A percentile compares a stretch with the other conserved stretches of the same genome.
Conservation (phyloP, 2,329 filamentous ascomycete species). For the Paraphaeosphaeria sporulosa region DNA sequence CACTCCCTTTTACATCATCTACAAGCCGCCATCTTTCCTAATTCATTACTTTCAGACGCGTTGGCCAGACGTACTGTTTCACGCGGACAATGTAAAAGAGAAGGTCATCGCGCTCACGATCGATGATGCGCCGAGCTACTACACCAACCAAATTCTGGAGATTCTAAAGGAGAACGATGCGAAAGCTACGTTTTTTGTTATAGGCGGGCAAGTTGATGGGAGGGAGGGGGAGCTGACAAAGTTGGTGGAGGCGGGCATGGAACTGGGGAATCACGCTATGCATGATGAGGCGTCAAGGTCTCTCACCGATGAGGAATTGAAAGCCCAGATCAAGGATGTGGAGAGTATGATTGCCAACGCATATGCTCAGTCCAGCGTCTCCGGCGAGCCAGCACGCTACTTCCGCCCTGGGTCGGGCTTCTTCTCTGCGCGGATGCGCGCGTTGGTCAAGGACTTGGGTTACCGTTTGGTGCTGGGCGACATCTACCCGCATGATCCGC, state of each 20-base stretch:
- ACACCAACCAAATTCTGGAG: conserved; percentile 74
- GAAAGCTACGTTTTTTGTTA: conserved; percentile 86
- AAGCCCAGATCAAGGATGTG: conserved; percentile 69
- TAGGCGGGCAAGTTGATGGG: conserved; percentile 75
- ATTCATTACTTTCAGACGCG: conserved; percentile 73
- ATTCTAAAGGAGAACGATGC: conserved; percentile 71
- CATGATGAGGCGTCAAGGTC: conserved; percentile 77
- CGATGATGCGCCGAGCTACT: conserved; percentile 80
- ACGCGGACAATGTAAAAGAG: conserved; percentile 61
- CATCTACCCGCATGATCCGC: conserved; percentile 92
- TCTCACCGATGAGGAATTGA: conserved; percentile 67
- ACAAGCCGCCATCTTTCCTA: conserved; percentile 78
- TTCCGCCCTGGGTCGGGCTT: conserved; percentile 88
- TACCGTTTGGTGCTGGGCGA: conserved; percentile 81
- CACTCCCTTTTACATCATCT: conserved; percentile 68
- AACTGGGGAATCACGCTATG: conserved; percentile 88
- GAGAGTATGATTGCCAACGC: conserved; percentile 66
- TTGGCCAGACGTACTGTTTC: conserved; percentile 83
- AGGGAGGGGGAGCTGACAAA: conserved; percentile 58
- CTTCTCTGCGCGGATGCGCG: conserved; percentile 76
- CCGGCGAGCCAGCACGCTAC: conserved; percentile 62
- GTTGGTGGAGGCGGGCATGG: conserved; percentile 62
- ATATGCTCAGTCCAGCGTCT: conserved; percentile 54
- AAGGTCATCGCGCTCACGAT: conserved; percentile 83
- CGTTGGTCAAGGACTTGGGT: conserved; percentile 65